phyloP scores from a whole-genome alignment of 2,329 filamentous ascomycete genomes.

The Colletotrichum tropicale region DNA sequence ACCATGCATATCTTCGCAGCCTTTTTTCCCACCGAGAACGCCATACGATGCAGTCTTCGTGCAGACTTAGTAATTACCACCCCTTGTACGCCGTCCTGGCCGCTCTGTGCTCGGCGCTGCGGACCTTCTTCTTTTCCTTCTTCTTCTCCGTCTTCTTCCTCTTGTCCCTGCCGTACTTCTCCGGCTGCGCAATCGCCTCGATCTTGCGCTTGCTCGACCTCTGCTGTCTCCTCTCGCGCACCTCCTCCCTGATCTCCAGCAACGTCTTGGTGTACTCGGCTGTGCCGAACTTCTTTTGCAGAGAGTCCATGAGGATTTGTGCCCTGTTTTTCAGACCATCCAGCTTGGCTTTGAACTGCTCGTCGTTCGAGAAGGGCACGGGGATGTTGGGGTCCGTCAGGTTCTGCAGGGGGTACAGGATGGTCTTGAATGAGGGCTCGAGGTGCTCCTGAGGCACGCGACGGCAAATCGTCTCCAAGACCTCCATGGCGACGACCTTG shows the following conservation, averaged over 20 bases:
- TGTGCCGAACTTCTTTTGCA: slow-evolving; percentile 86
- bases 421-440: slow-evolving; percentile 63
- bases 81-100: slow-evolving; percentile 72
- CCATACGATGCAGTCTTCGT: slow-evolving; percentile 14
- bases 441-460: slow-evolving; percentile 64
- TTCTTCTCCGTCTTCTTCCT: slow-evolving; percentile 84
- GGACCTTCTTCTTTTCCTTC: slow-evolving; percentile 82
- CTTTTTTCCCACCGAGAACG: slow-evolving; percentile 14
- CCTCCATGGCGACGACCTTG: slow-evolving; percentile 77
- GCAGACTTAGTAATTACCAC: slow-evolving; percentile 28
- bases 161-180: slow-evolving; percentile 79
- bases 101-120: slow-evolving; percentile 73
- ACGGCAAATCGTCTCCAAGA: slow-evolving; percentile 72
- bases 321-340: slow-evolving; percentile 74
- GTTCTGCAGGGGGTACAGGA: slow-evolving; percentile 72
- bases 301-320: slow-evolving; percentile 76
- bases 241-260: slow-evolving; percentile 72
- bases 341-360: slow-evolving; percentile 70
- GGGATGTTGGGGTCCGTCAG: slow-evolving; percentile 82
- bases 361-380: slow-evolving; percentile 72
- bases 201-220: slow-evolving; percentile 86
- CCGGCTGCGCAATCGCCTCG: slow-evolving; percentile 82
- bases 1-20: not conserved
- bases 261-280: slow-evolving; percentile 78
- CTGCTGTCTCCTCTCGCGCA: slow-evolving; percentile 74